Evolutionary conservation across 306 rosid species (phyloP).

Genomic region (Prunus dulcis): DNA sequence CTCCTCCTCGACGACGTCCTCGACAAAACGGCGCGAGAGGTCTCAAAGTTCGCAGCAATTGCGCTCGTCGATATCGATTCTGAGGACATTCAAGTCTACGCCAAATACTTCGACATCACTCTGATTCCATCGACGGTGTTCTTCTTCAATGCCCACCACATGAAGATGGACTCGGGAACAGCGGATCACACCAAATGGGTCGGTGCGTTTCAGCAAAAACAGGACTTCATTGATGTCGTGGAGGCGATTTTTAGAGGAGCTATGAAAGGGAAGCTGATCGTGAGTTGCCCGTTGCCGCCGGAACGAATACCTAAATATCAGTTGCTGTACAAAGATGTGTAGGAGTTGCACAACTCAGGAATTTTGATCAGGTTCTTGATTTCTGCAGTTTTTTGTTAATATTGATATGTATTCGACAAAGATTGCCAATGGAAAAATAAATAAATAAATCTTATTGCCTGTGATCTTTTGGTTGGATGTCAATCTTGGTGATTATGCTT

Average conservation of each 20-base stretch:
- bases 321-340: slow-evolving; percentile 66
- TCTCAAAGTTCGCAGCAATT: slow-evolving; percentile 78
- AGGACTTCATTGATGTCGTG: slow-evolving; percentile 47
- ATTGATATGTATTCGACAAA: neutral
- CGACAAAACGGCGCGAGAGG: slow-evolving; percentile 66
- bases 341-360: slow-evolving; percentile 6
- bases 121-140: slow-evolving; percentile 71
- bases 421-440: too few species aligned
- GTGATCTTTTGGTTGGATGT: too few species aligned
- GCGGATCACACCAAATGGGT: slow-evolving; percentile 49
- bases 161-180: slow-evolving; percentile 92
- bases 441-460: too few species aligned
- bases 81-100: slow-evolving; percentile 64
- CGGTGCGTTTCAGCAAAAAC: slow-evolving; percentile 40
- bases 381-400: neutral
- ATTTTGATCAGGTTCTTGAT: neutral
- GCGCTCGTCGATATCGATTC: slow-evolving; percentile 80
- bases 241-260: slow-evolving; percentile 83
- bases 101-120: slow-evolving; percentile 75
- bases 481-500: too few species aligned
- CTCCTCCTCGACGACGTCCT: slow-evolving; percentile 78
- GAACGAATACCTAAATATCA: slow-evolving; percentile 69
- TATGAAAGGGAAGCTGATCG: slow-evolving; percentile 87
- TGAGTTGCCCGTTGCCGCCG: slow-evolving; percentile 63
- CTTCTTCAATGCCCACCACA: slow-evolving; percentile 96